Evolutionary conservation across 257 asterid species (phyloP).

Genomic region (Solanum acaule): DNA sequence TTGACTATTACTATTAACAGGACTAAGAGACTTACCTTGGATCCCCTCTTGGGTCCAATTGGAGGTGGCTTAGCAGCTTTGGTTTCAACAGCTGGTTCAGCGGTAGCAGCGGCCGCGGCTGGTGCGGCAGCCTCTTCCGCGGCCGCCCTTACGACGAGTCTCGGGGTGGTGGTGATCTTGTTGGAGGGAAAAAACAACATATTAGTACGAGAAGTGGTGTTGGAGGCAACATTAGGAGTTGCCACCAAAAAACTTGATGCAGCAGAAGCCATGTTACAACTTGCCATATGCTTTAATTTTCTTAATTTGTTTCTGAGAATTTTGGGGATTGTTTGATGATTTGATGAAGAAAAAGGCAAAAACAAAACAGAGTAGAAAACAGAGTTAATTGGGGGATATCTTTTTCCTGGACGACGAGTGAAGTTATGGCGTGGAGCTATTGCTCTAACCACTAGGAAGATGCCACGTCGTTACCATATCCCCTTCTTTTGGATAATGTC

Average conservation of each 20-base stretch:
- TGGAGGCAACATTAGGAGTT: constrained; percentile 40
- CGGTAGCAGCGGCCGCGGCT: constrained; percentile 7
- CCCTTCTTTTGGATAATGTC: constrained; percentile 55
- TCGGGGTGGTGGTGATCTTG: constrained; percentile 15
- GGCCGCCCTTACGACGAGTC: constrained; percentile 63
- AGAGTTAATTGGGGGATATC: constrained; percentile 28
- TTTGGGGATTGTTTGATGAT: neutral
- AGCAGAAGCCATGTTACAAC: constrained; percentile 63
- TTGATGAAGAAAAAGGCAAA: neutral
- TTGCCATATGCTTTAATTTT: constrained; percentile 39
- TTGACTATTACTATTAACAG: neutral
- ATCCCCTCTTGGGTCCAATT: constrained; percentile 81
- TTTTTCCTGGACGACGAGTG: constrained; percentile 48
- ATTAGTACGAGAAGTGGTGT: constrained; percentile 7
- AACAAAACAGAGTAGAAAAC: constrained; percentile 11
- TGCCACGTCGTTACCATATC: constrained; percentile 67
- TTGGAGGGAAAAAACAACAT: constrained; percentile 35
- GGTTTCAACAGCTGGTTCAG: constrained; percentile 22
- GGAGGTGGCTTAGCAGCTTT: constrained; percentile 81
- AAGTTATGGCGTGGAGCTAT: constrained; percentile 11
- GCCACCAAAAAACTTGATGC: constrained; percentile 23
- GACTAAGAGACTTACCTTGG: constrained; percentile 32
- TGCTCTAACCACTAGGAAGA: constrained; percentile 29
- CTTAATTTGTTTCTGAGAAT: neutral
- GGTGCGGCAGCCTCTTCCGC: constrained; percentile 31